Conservation (phyloP, 75 land plant genomes). For the Larix kaempferi region DNA sequence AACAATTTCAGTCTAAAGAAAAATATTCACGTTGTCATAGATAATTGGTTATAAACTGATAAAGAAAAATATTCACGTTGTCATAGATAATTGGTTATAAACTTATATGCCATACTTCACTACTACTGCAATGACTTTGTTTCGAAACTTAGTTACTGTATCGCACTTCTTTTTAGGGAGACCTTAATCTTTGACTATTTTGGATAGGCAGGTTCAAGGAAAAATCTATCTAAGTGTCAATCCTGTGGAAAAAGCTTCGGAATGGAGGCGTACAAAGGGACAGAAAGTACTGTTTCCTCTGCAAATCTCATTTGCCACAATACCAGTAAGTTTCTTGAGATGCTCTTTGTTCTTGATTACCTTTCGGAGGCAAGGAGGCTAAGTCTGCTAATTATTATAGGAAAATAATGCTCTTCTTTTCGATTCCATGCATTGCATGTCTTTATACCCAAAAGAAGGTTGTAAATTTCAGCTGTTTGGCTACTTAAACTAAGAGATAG, state of each 20-base stretch:
- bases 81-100: too few relatives aligned
- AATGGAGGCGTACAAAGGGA: constrained; percentile 36
- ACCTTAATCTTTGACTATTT: too few relatives aligned
- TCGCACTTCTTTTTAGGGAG: too few relatives aligned
- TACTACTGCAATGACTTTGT: too few relatives aligned
- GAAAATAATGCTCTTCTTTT: neutral
- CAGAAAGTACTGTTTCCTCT: constrained; percentile 23
- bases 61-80: too few relatives aligned
- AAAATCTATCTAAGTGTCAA: constrained; percentile 13
- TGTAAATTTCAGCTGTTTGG: neutral
- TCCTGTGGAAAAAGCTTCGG: constrained; percentile 17
- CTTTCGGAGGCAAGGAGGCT: neutral
- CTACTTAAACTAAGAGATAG: neutral
- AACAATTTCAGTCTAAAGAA: too few relatives aligned
- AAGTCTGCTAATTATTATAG: neutral
- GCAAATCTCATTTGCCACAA: constrained; percentile 25
- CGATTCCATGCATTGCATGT: neutral
- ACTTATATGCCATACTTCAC: too few relatives aligned
- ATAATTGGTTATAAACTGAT: too few relatives aligned
- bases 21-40: too few relatives aligned
- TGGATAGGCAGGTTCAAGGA: constrained; percentile 29
- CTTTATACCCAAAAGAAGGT: neutral
- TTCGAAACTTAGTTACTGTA: too few relatives aligned
- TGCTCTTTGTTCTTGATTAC: neutral
- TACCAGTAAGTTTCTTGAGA: constrained; percentile 18